phyloP scores from a whole-genome alignment of 192 early-diverging fungal species.

The Umbelopsis isabellina region DNA sequence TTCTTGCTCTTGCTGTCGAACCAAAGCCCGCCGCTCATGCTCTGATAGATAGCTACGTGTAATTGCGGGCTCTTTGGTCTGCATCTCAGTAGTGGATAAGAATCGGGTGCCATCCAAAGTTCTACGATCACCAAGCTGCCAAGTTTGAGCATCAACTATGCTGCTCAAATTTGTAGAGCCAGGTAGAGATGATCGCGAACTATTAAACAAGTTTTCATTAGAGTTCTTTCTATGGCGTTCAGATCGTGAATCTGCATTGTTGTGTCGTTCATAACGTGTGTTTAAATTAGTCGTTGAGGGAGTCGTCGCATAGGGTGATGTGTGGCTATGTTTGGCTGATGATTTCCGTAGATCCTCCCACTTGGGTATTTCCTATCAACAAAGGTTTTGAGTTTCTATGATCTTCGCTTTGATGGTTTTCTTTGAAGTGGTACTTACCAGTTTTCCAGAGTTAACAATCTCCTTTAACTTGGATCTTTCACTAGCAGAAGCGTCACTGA shows the following conservation, averaged over 20 bases:
- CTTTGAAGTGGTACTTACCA: not conserved
- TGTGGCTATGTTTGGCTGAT: not conserved
- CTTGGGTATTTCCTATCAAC: constrained; percentile 6
- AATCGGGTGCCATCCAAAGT: not conserved
- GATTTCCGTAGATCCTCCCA: not conserved
- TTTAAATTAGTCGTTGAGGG: not conserved
- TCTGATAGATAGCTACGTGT: constrained; percentile 2
- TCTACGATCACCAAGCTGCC: not conserved
- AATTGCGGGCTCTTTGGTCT: not conserved
- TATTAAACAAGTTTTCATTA: not conserved
- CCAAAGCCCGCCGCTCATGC: constrained; percentile 1
- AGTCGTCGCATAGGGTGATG: not conserved
- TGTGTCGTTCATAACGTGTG: not conserved
- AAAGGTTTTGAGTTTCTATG: not conserved
- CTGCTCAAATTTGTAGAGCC: not conserved
- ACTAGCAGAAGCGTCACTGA: not conserved
- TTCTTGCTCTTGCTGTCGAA: constrained; percentile 16
- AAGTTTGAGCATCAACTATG: not conserved
- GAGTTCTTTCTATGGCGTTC: constrained; percentile 2
- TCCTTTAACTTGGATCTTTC: constrained; percentile 9
- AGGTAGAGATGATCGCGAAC: not conserved
- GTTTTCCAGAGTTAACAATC: constrained; percentile 4
- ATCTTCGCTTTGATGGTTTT: too few species aligned
- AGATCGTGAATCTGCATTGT: not conserved
- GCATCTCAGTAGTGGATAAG: not conserved